phyloP scores from a whole-genome alignment of 257 asterid species.

The Gentiana macrophylla region DNA sequence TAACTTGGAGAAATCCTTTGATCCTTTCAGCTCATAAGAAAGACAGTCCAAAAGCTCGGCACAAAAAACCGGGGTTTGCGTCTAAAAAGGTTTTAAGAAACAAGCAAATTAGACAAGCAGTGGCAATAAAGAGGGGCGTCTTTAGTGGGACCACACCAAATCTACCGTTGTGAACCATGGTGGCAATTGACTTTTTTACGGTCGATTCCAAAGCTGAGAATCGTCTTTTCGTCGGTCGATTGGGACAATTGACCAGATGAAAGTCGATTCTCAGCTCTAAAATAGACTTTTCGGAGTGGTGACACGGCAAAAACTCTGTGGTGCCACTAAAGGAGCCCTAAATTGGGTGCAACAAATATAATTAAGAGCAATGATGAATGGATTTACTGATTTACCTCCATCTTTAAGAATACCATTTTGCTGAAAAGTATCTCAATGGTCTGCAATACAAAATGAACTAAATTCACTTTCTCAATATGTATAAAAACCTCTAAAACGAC shows the following conservation, averaged over 20 bases:
- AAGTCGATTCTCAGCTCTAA: no score
- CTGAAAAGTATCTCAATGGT: constrained; percentile 90
- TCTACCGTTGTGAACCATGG: no score
- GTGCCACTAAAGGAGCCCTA: not conserved
- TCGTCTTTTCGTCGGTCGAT: no score
- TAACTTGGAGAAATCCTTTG: constrained; percentile 74
- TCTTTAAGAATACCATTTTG: constrained; percentile 53
- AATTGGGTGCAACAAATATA: not conserved
- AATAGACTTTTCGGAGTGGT: no score
- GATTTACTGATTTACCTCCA: constrained; percentile 62
- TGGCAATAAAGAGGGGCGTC: no score
- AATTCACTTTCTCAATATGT: not conserved
- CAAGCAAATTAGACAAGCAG: not conserved
- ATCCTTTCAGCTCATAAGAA: constrained; percentile 58
- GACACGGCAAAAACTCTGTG: no score
- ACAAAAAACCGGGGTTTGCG: constrained; percentile 54
- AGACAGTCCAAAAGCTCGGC: constrained; percentile 61
- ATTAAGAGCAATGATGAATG: not conserved
- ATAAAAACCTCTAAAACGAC: no score
- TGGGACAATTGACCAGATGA: no score
- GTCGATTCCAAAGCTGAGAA: no score
- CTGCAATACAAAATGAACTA: constrained; percentile 35
- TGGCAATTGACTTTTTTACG: no score
- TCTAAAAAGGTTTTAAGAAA: constrained; percentile 30
- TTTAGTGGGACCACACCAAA: no score